Percentiles rank a stretch among this genome's conserved stretches.
phyloP scores from a whole-genome alignment of 768 basidiomycete species.

The Sutorius australiensis region DNA sequence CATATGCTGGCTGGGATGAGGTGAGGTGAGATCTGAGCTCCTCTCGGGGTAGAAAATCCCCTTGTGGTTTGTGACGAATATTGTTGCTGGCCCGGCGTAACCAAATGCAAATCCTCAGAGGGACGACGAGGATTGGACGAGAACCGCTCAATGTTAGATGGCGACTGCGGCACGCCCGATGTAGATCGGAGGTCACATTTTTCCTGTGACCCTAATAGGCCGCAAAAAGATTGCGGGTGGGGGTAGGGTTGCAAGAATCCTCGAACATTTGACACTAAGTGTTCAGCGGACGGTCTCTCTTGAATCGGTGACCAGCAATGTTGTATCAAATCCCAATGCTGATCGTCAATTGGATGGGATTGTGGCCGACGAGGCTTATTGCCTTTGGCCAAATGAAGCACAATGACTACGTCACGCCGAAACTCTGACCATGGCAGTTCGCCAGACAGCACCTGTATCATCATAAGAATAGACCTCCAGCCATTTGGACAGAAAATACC shows the following conservation, averaged over 20 bases:
- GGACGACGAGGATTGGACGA: background rate
- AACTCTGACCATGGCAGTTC: constrained; percentile 4
- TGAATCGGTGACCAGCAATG: constrained; percentile 2
- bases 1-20: background rate
- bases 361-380: constrained; percentile 4
- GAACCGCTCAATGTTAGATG: background rate
- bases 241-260: background rate
- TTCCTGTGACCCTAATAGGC: background rate
- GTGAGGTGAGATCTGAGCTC: background rate
- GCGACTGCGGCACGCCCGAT: background rate
- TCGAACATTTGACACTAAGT: background rate
- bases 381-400: constrained; percentile 1
- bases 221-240: background rate
- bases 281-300: constrained; percentile 2
- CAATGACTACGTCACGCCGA: background rate
- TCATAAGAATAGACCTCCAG: background rate
- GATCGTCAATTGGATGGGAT: constrained; percentile 3
- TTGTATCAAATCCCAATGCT: constrained; percentile 7
- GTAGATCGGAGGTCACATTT: background rate
- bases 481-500: background rate
- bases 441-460: constrained; percentile 2
- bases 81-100: background rate
- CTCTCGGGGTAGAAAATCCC: background rate
- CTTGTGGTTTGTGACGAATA: background rate
- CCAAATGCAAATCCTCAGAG: background rate